Evolutionary conservation across 768 basidiomycete genomes (phyloP), one percentile per base, ranked within the genome.

Genomic region (Albatrellus ellisii): DNA sequence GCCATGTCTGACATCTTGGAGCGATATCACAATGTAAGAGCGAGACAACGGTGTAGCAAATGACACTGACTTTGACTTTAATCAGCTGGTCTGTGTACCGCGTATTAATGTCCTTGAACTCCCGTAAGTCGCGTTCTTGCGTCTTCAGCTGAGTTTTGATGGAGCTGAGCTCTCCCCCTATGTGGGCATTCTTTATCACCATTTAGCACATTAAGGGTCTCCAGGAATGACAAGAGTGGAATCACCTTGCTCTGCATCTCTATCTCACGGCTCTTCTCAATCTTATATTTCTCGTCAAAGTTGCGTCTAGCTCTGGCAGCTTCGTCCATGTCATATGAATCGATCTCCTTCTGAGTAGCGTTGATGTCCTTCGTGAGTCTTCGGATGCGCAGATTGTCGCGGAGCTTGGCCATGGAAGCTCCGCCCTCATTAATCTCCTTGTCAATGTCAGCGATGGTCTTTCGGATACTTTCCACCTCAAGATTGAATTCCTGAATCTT

Each of bases 1-100:
- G 94, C 91, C 80, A 97, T 89, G 59, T 98, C 92, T 25, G 91
- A 89, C 63, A 95, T 88, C 92, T 97, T 50, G 36, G 17, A 36
- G 43, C 20, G 18, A 6, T 27, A 37, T 27, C 24, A 25, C 11
- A 11, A n/a, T n/a, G 33, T 12, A n/a, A 8, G 21, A 35, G 15
- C 11, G 22, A 38, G 4, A 11, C 7, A 11, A 7, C 21, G 18
- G 18, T n/a, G n/a, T n/a, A n/a, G n/a, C 8, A n/a, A 31, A 5
- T 4, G 2, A 38, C 14, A 41, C 63, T 29, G 52, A 89, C 92
- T 74, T 98, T 98, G 54, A 95, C 91, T 65, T 80, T 86, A 53
- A 98, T 76, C 38, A 98, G 70, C 56, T 97, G 92, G 41, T 88
- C 81, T 9, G 80, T 85, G 56, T 94, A 95, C 47, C 73, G 72